Evolutionary conservation across 225 moss, liverwort and hornwort genomes (phyloP), one percentile per base, ranked within the genome.

Genomic region (Pseudoscleropodium purum): DNA sequence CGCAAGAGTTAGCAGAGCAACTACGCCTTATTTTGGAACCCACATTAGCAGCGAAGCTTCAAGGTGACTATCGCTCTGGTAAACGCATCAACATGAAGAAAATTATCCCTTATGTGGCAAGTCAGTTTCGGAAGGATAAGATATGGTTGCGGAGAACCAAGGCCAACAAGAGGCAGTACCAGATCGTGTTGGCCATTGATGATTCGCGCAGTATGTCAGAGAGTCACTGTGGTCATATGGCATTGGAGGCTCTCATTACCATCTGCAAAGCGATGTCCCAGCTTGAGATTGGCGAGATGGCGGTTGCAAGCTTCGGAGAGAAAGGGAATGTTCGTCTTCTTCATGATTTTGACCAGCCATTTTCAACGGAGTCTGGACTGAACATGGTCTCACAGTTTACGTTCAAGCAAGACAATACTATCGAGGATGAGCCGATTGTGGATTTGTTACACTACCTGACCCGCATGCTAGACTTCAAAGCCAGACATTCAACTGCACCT

Each of bases 71-170:
- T 88, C 95, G 94, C 86, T 96, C 99, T 47, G 97, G 99, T 39
- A 99, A 99, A 86, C 96, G 99, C 82, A 99, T 99, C 74, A 99
- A 99, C 88, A 96, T 99, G 99, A 99, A 99, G 90, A 99, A 97
- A 91, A 93, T 99, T 61, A 97, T 99, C 84, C 99, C 99, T 23
- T 97, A 97, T 52, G 96, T 99, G 68, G 99, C 99, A 18, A 99
- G 99, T 88, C 96, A 97, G 89, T 99, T 99, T 88, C 93, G 96
- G 25, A 99, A 99, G 91, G 97, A 99, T 80, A 99, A 99, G 89
- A 99, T 99, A 79, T 99, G 99, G 99, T 93, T 99, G 90, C 96
- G 99, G 70, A 96, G 97, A 68, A 97, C 99, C 13, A 99, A 99
- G 89, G 94, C 99, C 29, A 99, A 93, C 90, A 99, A 99, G 81